Conservation (phyloP, 2,329 filamentous ascomycete species). For the Cryphonectria carpinicola region DNA sequence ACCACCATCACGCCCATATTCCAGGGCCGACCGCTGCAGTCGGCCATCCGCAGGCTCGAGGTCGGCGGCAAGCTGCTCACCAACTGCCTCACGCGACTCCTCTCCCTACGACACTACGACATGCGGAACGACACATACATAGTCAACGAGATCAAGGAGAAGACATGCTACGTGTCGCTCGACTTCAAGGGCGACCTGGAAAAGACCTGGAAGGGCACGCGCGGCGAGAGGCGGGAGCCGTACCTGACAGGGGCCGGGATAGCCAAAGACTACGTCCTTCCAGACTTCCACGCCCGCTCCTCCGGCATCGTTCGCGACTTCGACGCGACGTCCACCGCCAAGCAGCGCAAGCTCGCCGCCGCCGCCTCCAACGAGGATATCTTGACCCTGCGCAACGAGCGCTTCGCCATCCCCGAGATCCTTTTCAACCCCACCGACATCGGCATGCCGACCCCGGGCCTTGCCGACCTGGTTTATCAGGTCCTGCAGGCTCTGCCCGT, state of each 20-base stretch:
- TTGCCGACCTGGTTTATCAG: conserved; percentile 82
- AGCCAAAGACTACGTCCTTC: conserved; percentile 88
- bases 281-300: conserved; percentile 68
- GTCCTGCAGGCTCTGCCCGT: conserved; percentile 74
- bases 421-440: conserved; percentile 87
- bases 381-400: conserved; percentile 86
- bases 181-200: conserved; percentile 82
- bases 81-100: conserved; percentile 86
- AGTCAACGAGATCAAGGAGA: conserved; percentile 95
- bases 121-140: conserved; percentile 93
- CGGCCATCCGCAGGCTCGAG: conserved; percentile 81
- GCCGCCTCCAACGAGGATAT: conserved; percentile 70
- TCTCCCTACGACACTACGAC: conserved; percentile 91
- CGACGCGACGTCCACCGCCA: conserved; percentile 64
- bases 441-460: conserved; percentile 79
- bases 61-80: conserved; percentile 92
- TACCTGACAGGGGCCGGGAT: conserved; percentile 62
- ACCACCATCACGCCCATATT: conserved; percentile 89
- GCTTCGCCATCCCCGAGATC: conserved; percentile 87
- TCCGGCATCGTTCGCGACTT: conserved; percentile 77
- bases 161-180: conserved; percentile 78
- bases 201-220: conserved; percentile 77
- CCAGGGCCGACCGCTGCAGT: conserved; percentile 77
- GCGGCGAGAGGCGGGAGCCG: conserved; percentile 57
- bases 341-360: conserved; percentile 50